These are phyloP conservation scores for Ormosia emarginata DNA, from an alignment of 306 rosid genomes.

Conservation along the genomic window DNA sequence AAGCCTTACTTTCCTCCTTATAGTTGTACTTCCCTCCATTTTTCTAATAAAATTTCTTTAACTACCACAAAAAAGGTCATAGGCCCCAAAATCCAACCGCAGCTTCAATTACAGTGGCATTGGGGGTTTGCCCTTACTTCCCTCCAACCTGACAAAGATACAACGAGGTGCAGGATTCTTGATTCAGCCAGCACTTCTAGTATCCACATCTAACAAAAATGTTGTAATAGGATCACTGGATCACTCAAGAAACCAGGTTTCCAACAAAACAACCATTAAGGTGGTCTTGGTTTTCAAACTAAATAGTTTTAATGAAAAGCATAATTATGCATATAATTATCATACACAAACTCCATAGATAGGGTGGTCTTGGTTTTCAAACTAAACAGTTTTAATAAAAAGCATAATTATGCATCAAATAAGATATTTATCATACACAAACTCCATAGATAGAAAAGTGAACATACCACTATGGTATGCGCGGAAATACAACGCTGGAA, in stretches of 20 bases:
- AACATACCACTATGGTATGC: constrained; percentile 62
- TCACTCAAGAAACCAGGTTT: not conserved
- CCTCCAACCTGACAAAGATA: not conserved
- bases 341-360: too few relatives aligned
- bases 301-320: not conserved
- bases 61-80: not conserved
- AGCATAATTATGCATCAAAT: not conserved
- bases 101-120: not conserved
- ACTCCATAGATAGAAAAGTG: constrained; percentile 1
- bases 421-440: constrained; percentile 5
- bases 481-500: constrained; percentile 75
- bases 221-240: not conserved
- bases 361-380: not conserved
- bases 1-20: not conserved
- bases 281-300: not conserved
- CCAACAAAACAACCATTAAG: not conserved
- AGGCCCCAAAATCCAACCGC: not conserved
- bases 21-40: not conserved
- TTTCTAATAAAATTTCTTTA: not conserved
- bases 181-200: not conserved
- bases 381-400: not conserved
- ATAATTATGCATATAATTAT: not conserved
- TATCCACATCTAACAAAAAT: not conserved
- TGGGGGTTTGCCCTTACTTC: not conserved
- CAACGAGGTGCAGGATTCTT: not conserved